These are phyloP conservation scores for Nakaseomyces nivariensis DNA, from an alignment of 1,139 yeast species.

Conservation along the genomic window DNA sequence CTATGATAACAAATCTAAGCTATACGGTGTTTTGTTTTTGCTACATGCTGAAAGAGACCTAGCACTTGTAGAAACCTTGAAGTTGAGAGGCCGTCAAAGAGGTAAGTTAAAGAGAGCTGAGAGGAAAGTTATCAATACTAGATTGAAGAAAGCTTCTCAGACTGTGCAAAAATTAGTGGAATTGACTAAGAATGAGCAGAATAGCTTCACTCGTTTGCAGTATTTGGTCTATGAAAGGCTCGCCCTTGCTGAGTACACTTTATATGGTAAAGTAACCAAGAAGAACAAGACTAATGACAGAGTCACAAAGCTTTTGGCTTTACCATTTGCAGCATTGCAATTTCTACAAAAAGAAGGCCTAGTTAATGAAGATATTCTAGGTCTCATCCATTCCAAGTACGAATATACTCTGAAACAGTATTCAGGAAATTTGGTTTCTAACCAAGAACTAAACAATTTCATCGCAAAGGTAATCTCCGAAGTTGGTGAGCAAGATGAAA, in stretches of 20 bases:
- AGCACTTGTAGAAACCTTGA: conserved; percentile 24
- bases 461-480: conserved; percentile 12
- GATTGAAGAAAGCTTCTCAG: conserved; percentile 53
- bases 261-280: conserved; percentile 38
- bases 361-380: conserved; percentile 12
- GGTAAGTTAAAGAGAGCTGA: conserved; percentile 25
- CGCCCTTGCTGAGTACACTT: conserved; percentile 40
- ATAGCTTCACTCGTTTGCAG: conserved; percentile 40
- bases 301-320: conserved; percentile 19
- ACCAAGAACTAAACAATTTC: conserved; percentile 18
- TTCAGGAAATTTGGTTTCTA: conserved; percentile 17
- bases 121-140: conserved; percentile 48
- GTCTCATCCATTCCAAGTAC: conserved; percentile 19
- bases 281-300: conserved; percentile 38
- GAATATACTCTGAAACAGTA: conserved; percentile 25
- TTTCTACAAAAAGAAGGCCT: conserved; percentile 11
- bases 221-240: conserved; percentile 50
- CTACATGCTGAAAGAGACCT: conserved; percentile 27
- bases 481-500: conserved; percentile 28
- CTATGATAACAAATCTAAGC: conserved; percentile 23
- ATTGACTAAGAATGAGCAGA: conserved; percentile 33
- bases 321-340: conserved; percentile 19
- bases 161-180: conserved; percentile 38
- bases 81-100: conserved; percentile 23
- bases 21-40: conserved; percentile 23